Evolutionary conservation across 495 filamentous ascomycete species (phyloP), one percentile per base, ranked within the genome.

Genomic region (Aspergillus olivimuriae): DNA sequence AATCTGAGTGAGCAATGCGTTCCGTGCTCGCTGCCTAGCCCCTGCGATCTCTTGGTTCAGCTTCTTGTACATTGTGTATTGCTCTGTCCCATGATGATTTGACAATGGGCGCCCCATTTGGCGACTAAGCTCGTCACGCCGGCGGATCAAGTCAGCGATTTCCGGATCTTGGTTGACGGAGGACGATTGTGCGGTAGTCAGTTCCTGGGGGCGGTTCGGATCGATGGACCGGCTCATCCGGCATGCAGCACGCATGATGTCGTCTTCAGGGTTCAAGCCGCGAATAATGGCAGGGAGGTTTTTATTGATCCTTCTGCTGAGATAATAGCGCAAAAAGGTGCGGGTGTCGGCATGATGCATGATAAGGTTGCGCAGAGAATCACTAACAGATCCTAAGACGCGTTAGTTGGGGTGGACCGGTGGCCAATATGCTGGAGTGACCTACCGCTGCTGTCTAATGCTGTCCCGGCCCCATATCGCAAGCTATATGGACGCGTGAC

Each of bases 251-350:
- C 44, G 44, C 42, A 65, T 65, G n/a, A 65, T 49, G 32, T 60
- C 51, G 28, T 54, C 39, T 39, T 68, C 49, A 50, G 50, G 62
- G 33, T 61, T 44, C 14, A 59, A 50, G 26, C 63, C 51, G 23
- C 52, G 50, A 39, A 65, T 57, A 22, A 64, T 64, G 3, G 53
- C 53, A 35, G 46, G 56, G 5, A 57, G 48, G 39, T 68, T 55
- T 41, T 56, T 59, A 21, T 55, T 51, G 33, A 68, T 63, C 32
- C 30, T 41, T 54, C 52, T 42, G 20, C 34, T 47, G 43, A 65
- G 58, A 46, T 65, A 68, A 48, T 57, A 56, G 33, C 57, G 55
- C 11, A 68, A 36, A 46, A 65, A 65, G 20, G 62, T 65, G 8
- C 51, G 40, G 24, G 54, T 61, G 33, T 59, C 50, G 18, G 57